These are phyloP conservation scores for Boletus rex-veris DNA, from an alignment of 768 basidiomycete genomes.

Conservation along the genomic window DNA sequence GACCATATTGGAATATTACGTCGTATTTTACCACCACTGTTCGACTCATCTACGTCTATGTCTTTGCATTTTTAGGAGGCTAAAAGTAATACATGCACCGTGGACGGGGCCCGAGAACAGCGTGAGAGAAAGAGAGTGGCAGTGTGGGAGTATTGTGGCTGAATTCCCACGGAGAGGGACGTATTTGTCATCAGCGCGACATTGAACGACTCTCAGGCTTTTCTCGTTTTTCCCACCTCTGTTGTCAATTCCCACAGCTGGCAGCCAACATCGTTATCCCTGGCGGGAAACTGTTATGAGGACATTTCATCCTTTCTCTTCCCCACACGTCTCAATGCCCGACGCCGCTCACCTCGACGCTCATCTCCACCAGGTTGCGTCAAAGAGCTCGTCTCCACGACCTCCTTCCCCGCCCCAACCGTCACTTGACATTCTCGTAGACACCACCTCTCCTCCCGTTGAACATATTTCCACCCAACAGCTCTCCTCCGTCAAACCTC, in stretches of 20 bases:
- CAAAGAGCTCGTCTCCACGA: conserved; percentile 46
- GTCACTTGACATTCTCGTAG: conserved; percentile 39
- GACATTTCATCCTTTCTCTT: conserved; percentile 43
- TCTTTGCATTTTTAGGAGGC: conserved; percentile 13
- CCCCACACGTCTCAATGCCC: conserved; percentile 41
- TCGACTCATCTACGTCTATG: conserved; percentile 5
- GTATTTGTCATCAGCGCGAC: conserved; percentile 9
- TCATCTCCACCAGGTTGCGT: conserved; percentile 29
- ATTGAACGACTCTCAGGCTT: conserved; percentile 29
- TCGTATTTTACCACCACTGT: conserved; percentile 16
- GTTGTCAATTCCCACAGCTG: conserved; percentile 45
- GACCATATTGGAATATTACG: conserved; percentile 18
- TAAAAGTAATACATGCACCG: conserved; percentile 22
- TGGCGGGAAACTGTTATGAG: conserved; percentile 43
- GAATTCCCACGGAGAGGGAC: conserved; percentile 30
- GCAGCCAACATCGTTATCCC: conserved; percentile 36
- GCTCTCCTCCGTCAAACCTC: conserved; percentile 26
- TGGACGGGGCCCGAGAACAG: background rate
- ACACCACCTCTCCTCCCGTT: conserved; percentile 25
- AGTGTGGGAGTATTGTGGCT: conserved; percentile 19
- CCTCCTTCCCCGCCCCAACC: conserved; percentile 40
- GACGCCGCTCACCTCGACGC: conserved; percentile 34
- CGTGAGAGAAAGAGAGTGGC: background rate
- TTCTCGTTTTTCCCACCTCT: conserved; percentile 45
- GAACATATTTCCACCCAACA: conserved; percentile 31